Base-by-base conservation (phyloP, 2,329 filamentous ascomycete species). In the Dactylella cylindrospora region DNA sequence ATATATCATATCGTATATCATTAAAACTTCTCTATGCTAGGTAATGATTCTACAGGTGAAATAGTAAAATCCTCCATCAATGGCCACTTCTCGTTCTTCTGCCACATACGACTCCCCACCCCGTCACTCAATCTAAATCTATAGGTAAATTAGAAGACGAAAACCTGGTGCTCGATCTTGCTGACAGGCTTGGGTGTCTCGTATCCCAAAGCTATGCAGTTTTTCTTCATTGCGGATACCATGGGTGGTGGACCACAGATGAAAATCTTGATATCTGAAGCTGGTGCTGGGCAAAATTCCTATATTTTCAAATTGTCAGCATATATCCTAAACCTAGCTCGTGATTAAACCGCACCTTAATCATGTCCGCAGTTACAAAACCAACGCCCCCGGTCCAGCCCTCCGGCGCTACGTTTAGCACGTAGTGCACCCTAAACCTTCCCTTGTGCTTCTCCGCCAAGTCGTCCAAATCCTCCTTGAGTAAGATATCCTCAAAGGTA, bases 111-210 rank as follows among this genome's bases (percentile, higher is more conserved):
- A n/a, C n/a, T n/a, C n/a, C n/a, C n/a, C n/a, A n/a, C n/a, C n/a
- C n/a, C n/a, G n/a, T n/a, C n/a, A n/a, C n/a, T n/a, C n/a, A n/a
- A n/a, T n/a, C n/a, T n/a, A n/a, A n/a, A n/a, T n/a, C n/a, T n/a
- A n/a, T n/a, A n/a, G n/a, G n/a, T n/a, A n/a, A n/a, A 29, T 75
- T 86, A 90, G 76, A 98, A 98, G 72, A 88, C 90, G 78, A 98
- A 98, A 68, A 98, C 88, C 76, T 97, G 93, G 74, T 98, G 93
- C 73, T 91, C 87, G 49, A 97, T 84, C 82, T 97, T 97, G 84
- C 90, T 96, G 70, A 97, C 90, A 36, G 91, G 89, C 64, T 84
- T 83, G 33, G 93, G 88, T 80, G 97, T 97, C 72, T 88, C 81
- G 79, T 86, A 98, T 57, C 93, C 93, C 15, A 97, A 80, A 66